Conservation (phyloP, 495 filamentous ascomycete species). For the Baudoinia panamericana region DNA sequence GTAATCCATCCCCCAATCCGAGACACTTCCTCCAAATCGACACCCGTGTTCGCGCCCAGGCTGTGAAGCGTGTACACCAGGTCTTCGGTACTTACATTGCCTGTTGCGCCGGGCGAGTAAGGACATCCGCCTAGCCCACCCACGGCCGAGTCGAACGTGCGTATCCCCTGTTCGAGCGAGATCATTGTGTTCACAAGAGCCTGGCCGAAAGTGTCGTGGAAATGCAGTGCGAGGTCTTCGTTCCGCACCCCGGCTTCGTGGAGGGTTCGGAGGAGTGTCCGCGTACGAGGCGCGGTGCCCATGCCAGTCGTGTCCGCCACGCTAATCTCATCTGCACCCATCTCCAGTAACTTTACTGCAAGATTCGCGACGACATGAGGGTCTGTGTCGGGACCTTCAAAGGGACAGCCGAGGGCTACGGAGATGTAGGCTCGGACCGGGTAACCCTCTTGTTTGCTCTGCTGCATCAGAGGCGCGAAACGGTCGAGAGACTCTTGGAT, state of each 20-base stretch:
- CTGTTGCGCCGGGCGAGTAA: constrained; percentile 84
- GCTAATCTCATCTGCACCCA: constrained; percentile 90
- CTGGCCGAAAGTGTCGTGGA: constrained; percentile 94
- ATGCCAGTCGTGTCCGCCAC: constrained; percentile 94
- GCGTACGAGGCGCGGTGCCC: constrained; percentile 75
- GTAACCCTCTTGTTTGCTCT: constrained; percentile 57
- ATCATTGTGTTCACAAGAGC: constrained; percentile 83
- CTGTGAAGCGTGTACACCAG: constrained; percentile 80
- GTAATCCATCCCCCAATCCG: constrained; percentile 86
- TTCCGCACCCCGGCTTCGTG: constrained; percentile 61
- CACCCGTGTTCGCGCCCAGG: constrained; percentile 73
- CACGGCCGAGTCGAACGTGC: constrained; percentile 81
- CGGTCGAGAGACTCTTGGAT: constrained; percentile 68
- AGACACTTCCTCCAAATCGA: constrained; percentile 70
- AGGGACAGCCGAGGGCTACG: constrained; percentile 87
- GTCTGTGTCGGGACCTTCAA: constrained; percentile 72
- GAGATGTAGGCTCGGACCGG: constrained; percentile 87
- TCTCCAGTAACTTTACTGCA: constrained; percentile 69
- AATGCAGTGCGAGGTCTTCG: constrained; percentile 80
- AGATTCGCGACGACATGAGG: constrained; percentile 73
- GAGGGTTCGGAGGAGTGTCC: constrained; percentile 56
- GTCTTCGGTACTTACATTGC: constrained; percentile 91
- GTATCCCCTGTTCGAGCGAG: constrained; percentile 72
- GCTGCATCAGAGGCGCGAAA: constrained; percentile 60
- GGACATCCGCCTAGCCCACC: constrained; percentile 90